Evolutionary conservation across 2,329 filamentous ascomycete genomes (phyloP), one percentile per base, ranked within the genome.

Genomic region (Orbilia blumenaviensis): DNA sequence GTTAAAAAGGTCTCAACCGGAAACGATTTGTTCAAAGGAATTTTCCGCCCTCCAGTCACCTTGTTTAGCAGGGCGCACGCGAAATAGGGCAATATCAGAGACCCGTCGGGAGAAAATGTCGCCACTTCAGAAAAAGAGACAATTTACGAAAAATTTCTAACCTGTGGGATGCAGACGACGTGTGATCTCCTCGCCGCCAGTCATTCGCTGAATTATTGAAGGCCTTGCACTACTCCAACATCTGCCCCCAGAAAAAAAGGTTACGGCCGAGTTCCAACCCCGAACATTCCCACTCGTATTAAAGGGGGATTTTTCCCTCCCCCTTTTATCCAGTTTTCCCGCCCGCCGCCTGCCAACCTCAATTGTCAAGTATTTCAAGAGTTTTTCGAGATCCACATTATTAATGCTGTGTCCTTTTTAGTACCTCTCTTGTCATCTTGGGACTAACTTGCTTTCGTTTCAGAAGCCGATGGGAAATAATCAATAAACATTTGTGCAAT

Each of bases 391-490:
- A 42, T 60, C 50, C 50, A 61, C 64, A 48, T 50, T 50, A 16
- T 32, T 32, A 44, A 56, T 56, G 18, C 25, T 56, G 32, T 16
- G 32, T 5, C 16, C 52, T n/a, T n/a, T 56, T 56, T 56, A 25
- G 32, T 12, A 38, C 29, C n/a, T 38, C 48, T 46, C 63, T 58
- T 38, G 34, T 66, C 60, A 32, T 50, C 42, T 69, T 52, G 54
- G 32, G 10, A 18, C 46, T 46, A 38, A 36, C 56, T 63, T 72
- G 6, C 56, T 64, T 56, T 48, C 67, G 67, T 72, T 72, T 64
- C 67, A 72, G 27, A 66, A 72, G 29, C 60, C 67, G 67, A 72
- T 48, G 34, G 46, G 56, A 63, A 71, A 34, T 46, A 62, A 71
- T 62, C 25, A 14, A 18, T 38, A 50, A n/a, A 23, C 2, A 29